Conservation (phyloP, 192 early-diverging fungal genomes). For the Linnemannia zychae region DNA sequence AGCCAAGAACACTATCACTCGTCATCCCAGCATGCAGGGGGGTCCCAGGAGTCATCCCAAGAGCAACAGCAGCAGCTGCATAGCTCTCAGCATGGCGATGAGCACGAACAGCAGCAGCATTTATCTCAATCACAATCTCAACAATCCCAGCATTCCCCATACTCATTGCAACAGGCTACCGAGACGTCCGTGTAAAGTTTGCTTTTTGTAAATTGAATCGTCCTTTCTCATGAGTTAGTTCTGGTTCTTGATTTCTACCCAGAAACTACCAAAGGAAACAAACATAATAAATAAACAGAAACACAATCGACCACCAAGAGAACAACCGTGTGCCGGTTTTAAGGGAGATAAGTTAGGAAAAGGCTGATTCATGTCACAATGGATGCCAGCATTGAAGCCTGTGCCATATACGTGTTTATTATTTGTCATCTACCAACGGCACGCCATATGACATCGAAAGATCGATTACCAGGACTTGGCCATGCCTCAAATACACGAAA, state of each 20-base stretch:
- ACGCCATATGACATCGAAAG: too few relatives aligned
- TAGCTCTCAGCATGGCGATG: neutral
- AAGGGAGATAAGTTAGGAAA: too few relatives aligned
- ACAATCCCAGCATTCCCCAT: slow-evolving; percentile 4
- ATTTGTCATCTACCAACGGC: too few relatives aligned
- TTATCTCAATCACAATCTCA: neutral
- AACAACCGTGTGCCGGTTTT: too few relatives aligned
- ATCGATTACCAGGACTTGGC: too few relatives aligned
- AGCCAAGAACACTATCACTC: neutral
- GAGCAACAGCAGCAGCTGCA: neutral
- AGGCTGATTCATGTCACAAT: too few relatives aligned
- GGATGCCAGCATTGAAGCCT: too few relatives aligned
- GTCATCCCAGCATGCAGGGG: neutral
- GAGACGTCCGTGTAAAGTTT: slow-evolving; percentile 11
- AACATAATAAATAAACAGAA: too few relatives aligned
- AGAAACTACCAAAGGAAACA: neutral
- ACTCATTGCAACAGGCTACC: slow-evolving; percentile 1
- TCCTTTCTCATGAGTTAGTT: neutral
- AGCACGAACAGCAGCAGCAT: neutral
- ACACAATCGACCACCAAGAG: too few relatives aligned
- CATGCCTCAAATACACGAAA: too few relatives aligned
- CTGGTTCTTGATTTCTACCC: neutral
- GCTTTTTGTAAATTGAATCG: too few relatives aligned
- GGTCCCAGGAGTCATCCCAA: neutral
- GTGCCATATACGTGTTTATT: too few relatives aligned